Evolutionary conservation across 176 grass and related monocot species (phyloP).

Genomic region (Melocanna baccifera): DNA sequence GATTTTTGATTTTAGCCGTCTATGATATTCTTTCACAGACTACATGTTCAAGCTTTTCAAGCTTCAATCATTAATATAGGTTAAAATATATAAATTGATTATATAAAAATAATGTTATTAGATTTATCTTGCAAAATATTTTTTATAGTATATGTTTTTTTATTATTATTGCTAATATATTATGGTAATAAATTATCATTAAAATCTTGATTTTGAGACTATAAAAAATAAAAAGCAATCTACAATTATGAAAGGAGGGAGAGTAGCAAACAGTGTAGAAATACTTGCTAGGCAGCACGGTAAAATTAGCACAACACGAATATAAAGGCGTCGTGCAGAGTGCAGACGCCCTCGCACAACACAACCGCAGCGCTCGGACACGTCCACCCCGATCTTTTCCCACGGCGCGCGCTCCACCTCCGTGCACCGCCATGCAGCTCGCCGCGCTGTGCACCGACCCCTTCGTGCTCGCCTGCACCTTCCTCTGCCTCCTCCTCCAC

Average conservation of each 20-base stretch:
- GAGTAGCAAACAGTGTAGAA: not conserved
- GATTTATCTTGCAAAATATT: too few species aligned
- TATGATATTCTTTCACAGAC: too few species aligned
- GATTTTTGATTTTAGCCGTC: too few species aligned
- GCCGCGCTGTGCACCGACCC: conserved; percentile 46
- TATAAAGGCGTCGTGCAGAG: not conserved
- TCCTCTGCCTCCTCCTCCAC: conserved; percentile 72
- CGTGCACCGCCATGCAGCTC: conserved; percentile 19
- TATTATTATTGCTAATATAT: too few species aligned
- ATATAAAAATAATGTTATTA: too few species aligned
- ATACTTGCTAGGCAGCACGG: not conserved
- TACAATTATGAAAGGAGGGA: too few species aligned
- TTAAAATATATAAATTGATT: too few species aligned
- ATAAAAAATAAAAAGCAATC: too few species aligned
- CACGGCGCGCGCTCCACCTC: not conserved
- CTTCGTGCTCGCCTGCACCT: conserved; percentile 38
- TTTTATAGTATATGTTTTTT: too few species aligned
- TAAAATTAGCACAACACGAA: not conserved
- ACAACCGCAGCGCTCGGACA: not conserved
- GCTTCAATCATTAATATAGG: too few species aligned
- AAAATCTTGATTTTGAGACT: rapidly evolving
- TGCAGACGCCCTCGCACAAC: not conserved
- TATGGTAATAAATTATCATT: too few species aligned
- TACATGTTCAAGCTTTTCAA: too few species aligned
- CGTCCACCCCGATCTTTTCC: not conserved